Evolutionary conservation across 352 stramenopile species (phyloP).

Genomic region (Aphanomyces cochlioides): DNA sequence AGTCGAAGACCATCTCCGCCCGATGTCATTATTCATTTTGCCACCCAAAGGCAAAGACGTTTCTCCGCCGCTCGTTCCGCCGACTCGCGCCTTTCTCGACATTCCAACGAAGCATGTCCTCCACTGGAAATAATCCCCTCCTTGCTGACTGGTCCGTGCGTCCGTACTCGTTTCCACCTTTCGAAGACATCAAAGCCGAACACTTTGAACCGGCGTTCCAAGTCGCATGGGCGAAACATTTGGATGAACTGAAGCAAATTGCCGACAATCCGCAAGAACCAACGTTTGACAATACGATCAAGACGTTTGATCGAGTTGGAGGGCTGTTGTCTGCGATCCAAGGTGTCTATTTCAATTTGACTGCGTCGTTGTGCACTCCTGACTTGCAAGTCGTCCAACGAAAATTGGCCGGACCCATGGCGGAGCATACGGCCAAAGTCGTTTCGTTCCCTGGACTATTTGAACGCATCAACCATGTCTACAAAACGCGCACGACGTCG

Average conservation of each 20-base stretch:
- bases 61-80: conserved; percentile 18
- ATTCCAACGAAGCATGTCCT: neutral
- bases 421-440: conserved; percentile 38
- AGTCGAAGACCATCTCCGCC: too few relatives aligned
- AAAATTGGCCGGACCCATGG: conserved; percentile 46
- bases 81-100: neutral
- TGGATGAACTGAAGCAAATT: conserved; percentile 51
- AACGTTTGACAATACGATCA: conserved; percentile 53
- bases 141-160: conserved; percentile 46
- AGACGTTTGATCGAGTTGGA: conserved; percentile 51
- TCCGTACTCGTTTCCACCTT: conserved; percentile 55
- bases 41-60: neutral
- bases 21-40: neutral
- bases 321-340: conserved; percentile 37
- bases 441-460: conserved; percentile 56
- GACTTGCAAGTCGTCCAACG: conserved; percentile 58
- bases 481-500: conserved; percentile 30
- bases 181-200: conserved; percentile 42
- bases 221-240: conserved; percentile 42
- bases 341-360: conserved; percentile 52
- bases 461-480: conserved; percentile 42
- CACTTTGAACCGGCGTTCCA: conserved; percentile 54
- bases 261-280: conserved; percentile 36
- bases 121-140: conserved; percentile 46
- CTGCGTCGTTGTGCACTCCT: conserved; percentile 43